These are phyloP conservation scores for Elongisporangium prolatum DNA, from an alignment of 352 stramenopile genomes.

Conservation along the genomic window DNA sequence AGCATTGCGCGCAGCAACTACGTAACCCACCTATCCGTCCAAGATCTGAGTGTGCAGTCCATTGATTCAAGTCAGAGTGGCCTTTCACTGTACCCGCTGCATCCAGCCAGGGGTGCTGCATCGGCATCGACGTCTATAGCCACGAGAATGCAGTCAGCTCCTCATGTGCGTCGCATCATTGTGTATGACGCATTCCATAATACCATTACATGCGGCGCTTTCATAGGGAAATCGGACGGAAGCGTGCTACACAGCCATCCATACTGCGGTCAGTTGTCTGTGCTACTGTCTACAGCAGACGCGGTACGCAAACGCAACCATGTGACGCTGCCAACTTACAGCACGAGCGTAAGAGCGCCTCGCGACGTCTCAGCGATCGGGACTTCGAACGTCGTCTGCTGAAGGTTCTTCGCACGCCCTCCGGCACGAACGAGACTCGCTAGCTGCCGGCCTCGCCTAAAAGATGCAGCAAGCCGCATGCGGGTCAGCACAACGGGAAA, in stretches of 20 bases:
- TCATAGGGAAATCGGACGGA: slow-evolving; percentile 63
- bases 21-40: slow-evolving; percentile 47
- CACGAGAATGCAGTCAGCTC: neutral
- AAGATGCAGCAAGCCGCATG: slow-evolving; percentile 1
- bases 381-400: slow-evolving; percentile 84
- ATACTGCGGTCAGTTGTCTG: neutral
- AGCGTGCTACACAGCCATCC: slow-evolving; percentile 40
- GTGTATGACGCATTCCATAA: neutral
- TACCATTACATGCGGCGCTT: slow-evolving; percentile 61
- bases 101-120: slow-evolving; percentile 78
- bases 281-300: neutral
- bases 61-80: slow-evolving; percentile 72
- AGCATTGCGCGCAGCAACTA: too few relatives aligned
- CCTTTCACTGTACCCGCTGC: slow-evolving; percentile 59
- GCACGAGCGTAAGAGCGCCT: slow-evolving; percentile 33
- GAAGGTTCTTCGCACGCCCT: slow-evolving; percentile 77
- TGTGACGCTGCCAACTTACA: slow-evolving; percentile 25
- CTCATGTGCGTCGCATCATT: neutral
- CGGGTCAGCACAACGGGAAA: too few relatives aligned
- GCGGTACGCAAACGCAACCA: neutral
- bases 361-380: slow-evolving; percentile 51
- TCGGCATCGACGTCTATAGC: slow-evolving; percentile 48
- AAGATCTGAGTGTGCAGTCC: slow-evolving; percentile 80
- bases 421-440: slow-evolving; percentile 78
- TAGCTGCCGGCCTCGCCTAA: slow-evolving; percentile 65